A percentile compares a stretch with the other conserved stretches of the same genome.
Evolutionary conservation across 2,329 filamentous ascomycete genomes (phyloP).

Genomic region (Colletotrichum sp.): DNA sequence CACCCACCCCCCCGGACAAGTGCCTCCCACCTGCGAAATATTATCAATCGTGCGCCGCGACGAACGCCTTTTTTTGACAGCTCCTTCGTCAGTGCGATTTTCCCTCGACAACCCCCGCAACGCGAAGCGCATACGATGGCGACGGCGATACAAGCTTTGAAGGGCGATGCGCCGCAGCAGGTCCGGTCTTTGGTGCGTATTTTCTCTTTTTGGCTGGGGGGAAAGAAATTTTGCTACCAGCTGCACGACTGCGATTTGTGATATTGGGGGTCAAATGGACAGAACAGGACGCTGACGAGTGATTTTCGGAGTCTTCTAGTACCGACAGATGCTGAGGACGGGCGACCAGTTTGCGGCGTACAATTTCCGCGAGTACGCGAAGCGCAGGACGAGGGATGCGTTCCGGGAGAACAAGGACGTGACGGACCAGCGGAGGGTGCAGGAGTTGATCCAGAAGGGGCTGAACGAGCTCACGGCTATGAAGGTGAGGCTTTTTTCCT

Average conservation of each 20-base stretch:
- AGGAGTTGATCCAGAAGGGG: conserved; percentile 89
- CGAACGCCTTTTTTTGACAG: background rate
- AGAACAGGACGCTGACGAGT: background rate
- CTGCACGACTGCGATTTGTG: background rate
- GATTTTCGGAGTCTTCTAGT: conserved; percentile 55
- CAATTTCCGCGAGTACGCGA: conserved; percentile 98
- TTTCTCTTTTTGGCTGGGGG: background rate
- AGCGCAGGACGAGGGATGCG: conserved; percentile 86
- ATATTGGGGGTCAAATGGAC: background rate
- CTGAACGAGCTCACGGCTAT: conserved; percentile 85
- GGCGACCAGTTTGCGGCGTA: conserved; percentile 88
- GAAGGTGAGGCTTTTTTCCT: conserved; percentile 68
- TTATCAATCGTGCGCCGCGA: background rate
- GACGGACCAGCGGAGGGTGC: conserved; percentile 76
- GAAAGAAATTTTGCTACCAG: conserved; percentile 26
- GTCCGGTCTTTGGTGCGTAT: conserved; percentile 56
- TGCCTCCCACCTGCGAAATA: conserved; percentile 10
- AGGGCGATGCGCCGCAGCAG: conserved; percentile 62
- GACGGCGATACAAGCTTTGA: conserved; percentile 37
- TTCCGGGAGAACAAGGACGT: conserved; percentile 82
- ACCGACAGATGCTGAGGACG: conserved; percentile 89
- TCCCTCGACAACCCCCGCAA: background rate
- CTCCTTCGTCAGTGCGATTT: background rate
- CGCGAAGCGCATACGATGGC: conserved; percentile 17
- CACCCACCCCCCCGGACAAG: background rate